These are phyloP conservation scores for Phoma sp. DNA, from an alignment of 2,329 filamentous ascomycete species.

Conservation along the genomic window DNA sequence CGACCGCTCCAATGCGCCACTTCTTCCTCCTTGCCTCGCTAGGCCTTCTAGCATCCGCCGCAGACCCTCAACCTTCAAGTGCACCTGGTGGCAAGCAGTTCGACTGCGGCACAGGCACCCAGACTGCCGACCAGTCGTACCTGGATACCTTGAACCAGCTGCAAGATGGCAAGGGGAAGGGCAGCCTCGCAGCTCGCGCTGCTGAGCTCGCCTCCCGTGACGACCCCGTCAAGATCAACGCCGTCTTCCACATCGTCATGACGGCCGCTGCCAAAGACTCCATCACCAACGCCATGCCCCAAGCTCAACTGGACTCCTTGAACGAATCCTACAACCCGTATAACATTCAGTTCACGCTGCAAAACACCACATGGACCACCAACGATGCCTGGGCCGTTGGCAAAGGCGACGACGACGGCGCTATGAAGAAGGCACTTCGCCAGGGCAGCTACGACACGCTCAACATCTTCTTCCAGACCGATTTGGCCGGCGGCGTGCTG, in stretches of 20 bases:
- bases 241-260: slow-evolving; percentile 54
- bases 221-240: slow-evolving; percentile 46
- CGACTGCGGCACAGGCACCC: slow-evolving; percentile 51
- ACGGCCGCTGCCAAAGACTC: slow-evolving; percentile 44
- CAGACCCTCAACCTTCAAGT: slow-evolving; percentile 18
- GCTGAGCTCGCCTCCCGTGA: slow-evolving; percentile 29
- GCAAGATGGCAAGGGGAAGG: slow-evolving; percentile 31
- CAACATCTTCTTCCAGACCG: slow-evolving; percentile 66
- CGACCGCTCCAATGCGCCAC: slow-evolving; percentile 30
- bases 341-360: slow-evolving; percentile 58
- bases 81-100: slow-evolving; percentile 42
- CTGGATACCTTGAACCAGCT: slow-evolving; percentile 46
- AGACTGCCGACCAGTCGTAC: slow-evolving; percentile 47
- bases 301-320: slow-evolving; percentile 46
- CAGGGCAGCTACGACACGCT: slow-evolving; percentile 60
- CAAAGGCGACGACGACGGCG: slow-evolving; percentile 54
- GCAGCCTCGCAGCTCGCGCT: slow-evolving; percentile 38
- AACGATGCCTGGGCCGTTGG: slow-evolving; percentile 62
- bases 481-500: slow-evolving; percentile 56
- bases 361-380: slow-evolving; percentile 56
- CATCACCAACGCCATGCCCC: slow-evolving; percentile 51
- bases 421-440: slow-evolving; percentile 61
- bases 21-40: slow-evolving; percentile 43
- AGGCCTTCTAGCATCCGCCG: slow-evolving; percentile 26
- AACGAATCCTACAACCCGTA: slow-evolving; percentile 57